Percentiles rank a stretch among this genome's conserved stretches.
Evolutionary conservation across 306 rosid genomes (phyloP).

Genomic region (Coriaria nepalensis): DNA sequence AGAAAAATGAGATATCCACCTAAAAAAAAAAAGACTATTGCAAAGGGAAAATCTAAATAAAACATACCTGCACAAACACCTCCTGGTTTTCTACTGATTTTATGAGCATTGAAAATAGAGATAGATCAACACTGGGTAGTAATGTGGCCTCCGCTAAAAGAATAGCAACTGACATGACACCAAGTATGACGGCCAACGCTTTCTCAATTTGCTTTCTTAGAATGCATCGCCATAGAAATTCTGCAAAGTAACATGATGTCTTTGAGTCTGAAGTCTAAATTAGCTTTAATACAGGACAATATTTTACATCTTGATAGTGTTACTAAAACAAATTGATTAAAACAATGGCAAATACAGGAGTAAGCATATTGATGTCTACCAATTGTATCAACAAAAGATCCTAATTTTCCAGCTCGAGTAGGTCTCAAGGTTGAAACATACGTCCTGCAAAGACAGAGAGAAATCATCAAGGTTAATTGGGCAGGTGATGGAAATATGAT

Average conservation of each 20-base stretch:
- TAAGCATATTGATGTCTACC: constrained; percentile 32
- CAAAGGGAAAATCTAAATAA: constrained; percentile 9
- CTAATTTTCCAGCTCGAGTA: constrained; percentile 50
- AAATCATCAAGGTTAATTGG: constrained; percentile 8
- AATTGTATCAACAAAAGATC: constrained; percentile 41
- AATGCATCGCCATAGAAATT: constrained; percentile 86
- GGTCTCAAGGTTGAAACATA: constrained; percentile 67
- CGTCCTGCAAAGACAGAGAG: constrained; percentile 51
- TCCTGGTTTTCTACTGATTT: constrained; percentile 66
- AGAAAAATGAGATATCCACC: not conserved
- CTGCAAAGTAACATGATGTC: constrained; percentile 33
- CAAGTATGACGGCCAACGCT: constrained; percentile 65
- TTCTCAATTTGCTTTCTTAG: constrained; percentile 67
- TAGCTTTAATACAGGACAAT: too few relatives aligned
- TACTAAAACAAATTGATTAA: not conserved
- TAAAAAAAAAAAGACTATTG: constrained; percentile 2
- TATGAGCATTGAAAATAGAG: constrained; percentile 85
- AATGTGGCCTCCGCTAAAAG: constrained; percentile 94
- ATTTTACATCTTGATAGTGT: not conserved
- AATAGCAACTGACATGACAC: constrained; percentile 80
- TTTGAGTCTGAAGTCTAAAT: too few relatives aligned
- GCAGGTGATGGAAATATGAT: not conserved
- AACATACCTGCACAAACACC: constrained; percentile 81
- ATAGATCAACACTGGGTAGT: constrained; percentile 71
- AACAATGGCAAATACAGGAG: constrained; percentile 1